phyloP scores from a whole-genome alignment of 2,329 filamentous ascomycete genomes.

The Colletotrichum sp. region DNA sequence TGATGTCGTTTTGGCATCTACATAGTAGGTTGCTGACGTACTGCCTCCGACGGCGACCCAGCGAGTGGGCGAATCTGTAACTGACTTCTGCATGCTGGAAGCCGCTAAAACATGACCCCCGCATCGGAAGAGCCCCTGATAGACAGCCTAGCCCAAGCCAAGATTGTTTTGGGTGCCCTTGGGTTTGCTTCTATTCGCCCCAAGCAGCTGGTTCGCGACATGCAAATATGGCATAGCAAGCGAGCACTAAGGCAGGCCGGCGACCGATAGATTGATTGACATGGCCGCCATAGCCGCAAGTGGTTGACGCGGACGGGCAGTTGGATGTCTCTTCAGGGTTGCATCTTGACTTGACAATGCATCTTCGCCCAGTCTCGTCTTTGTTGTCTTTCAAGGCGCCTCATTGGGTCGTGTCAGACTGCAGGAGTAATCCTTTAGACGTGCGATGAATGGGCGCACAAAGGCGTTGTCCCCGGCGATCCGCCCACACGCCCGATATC shows the following conservation, averaged over 20 bases:
- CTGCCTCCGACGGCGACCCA: background rate
- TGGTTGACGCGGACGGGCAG: background rate
- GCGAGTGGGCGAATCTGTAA: conserved; percentile 3
- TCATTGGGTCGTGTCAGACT: background rate
- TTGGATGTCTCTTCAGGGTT: background rate
- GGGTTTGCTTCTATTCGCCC: background rate
- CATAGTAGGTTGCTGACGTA: background rate
- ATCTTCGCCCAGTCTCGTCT: background rate
- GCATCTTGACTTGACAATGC: background rate
- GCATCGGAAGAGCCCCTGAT: conserved; percentile 6
- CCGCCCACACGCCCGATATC: conserved; percentile 13
- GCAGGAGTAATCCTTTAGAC: background rate
- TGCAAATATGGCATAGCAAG: background rate
- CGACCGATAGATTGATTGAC: background rate
- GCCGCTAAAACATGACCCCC: conserved; percentile 18
- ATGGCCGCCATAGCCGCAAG: background rate
- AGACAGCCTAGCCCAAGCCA: background rate
- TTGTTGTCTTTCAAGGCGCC: background rate
- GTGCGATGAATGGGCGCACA: background rate
- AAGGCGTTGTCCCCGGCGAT: conserved; percentile 2
- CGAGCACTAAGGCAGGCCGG: background rate
- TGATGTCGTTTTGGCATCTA: background rate
- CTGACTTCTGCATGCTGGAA: background rate
- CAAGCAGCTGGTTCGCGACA: background rate
- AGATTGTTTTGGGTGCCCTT: background rate